A percentile compares a stretch with the other conserved stretches of the same genome.
Conservation (phyloP, 176 grass and related monocot genomes). For the Coix lacrymajobi region DNA sequence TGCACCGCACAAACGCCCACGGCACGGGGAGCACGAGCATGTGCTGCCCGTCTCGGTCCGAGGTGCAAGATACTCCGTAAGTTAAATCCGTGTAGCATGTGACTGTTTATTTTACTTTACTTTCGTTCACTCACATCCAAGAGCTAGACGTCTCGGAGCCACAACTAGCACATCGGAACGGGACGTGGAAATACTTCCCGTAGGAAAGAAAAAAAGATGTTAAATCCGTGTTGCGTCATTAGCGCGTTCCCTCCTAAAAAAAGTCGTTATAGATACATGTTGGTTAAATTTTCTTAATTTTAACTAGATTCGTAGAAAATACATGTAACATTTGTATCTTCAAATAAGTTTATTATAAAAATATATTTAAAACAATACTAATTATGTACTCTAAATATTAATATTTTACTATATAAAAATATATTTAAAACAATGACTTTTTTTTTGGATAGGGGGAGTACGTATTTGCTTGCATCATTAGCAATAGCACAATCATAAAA, state of each 20-base stretch:
- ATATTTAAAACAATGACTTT: too few relatives aligned
- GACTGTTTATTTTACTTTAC: neutral
- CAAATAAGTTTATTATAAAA: too few relatives aligned
- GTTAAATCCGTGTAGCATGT: neutral
- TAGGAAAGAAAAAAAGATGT: neutral
- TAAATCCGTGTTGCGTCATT: neutral
- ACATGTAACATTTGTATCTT: too few relatives aligned
- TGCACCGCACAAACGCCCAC: neutral
- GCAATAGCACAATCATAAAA: neutral
- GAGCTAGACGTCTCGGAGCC: neutral
- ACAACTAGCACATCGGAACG: neutral
- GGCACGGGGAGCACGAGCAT: neutral
- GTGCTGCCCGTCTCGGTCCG: neutral
- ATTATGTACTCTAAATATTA: too few relatives aligned
- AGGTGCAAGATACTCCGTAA: too few relatives aligned
- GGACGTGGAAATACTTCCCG: neutral
- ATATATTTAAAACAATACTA: too few relatives aligned
- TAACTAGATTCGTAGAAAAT: too few relatives aligned
- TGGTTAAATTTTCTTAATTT: too few relatives aligned
- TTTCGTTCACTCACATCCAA: neutral
- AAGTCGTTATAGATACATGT: too few relatives aligned
- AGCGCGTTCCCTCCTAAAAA: too few relatives aligned
- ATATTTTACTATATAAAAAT: too few relatives aligned
- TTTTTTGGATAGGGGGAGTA: too few relatives aligned
- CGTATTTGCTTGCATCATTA: neutral